phyloP scores from a whole-genome alignment of 495 filamentous ascomycete genomes.

The Apiosordaria backusii region DNA sequence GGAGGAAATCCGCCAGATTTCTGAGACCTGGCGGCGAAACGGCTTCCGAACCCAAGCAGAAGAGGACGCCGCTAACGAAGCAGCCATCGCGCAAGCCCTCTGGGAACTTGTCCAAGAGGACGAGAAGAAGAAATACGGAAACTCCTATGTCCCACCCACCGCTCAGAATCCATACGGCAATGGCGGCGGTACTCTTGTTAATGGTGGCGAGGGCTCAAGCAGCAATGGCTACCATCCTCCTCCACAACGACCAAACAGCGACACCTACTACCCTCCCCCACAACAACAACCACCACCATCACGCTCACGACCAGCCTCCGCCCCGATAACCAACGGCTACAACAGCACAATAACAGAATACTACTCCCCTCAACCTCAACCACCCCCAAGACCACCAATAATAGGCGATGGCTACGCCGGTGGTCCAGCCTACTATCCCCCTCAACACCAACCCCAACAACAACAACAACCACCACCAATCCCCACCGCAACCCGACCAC shows the following conservation, averaged over 20 bases:
- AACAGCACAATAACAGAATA: not conserved
- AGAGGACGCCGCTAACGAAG: conserved; percentile 85
- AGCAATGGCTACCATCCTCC: not conserved
- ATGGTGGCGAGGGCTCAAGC: conserved; percentile 4
- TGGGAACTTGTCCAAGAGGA: conserved; percentile 87
- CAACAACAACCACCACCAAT: conserved; percentile 26
- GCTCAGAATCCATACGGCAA: conserved; percentile 58
- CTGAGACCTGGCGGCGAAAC: conserved; percentile 63
- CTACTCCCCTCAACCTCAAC: conserved; percentile 13
- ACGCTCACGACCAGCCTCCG: not conserved
- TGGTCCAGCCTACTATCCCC: not conserved
- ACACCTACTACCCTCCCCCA: conserved; percentile 14
- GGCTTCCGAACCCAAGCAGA: conserved; percentile 82
- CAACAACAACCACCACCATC: conserved; percentile 8
- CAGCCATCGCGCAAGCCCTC: conserved; percentile 81
- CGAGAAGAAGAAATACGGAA: conserved; percentile 60
- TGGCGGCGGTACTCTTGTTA: conserved; percentile 24
- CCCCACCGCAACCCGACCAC: conserved; percentile 20
- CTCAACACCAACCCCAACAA: conserved; percentile 1
- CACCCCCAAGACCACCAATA: conserved; percentile 22
- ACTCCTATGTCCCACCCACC: conserved; percentile 61
- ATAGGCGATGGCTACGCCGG: not conserved
- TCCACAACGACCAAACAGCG: conserved; percentile 12
- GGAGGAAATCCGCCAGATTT: conserved; percentile 57
- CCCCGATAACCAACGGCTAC: not conserved